Conservation (phyloP, 805 yeast genomes). For the Spathaspora boniae region DNA sequence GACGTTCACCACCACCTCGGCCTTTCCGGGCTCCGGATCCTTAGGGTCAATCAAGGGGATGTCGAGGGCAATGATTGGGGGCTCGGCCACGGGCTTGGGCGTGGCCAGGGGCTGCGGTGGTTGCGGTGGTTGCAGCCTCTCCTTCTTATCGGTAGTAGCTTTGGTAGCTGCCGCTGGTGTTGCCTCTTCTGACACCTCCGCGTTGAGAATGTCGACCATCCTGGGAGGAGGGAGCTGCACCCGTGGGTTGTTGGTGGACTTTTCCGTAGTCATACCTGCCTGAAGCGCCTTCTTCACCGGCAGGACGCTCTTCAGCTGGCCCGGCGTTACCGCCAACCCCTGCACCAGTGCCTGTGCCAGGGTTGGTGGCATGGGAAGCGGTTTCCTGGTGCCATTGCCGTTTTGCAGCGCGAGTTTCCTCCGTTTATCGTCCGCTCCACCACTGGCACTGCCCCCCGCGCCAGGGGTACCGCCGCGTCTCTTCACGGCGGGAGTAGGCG, state of each 20-base stretch:
- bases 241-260: slow-evolving; percentile 11
- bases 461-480: slow-evolving; percentile 13
- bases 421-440: not conserved
- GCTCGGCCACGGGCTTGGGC: slow-evolving; percentile 19
- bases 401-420: slow-evolving; percentile 2
- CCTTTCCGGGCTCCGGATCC: slow-evolving; percentile 53
- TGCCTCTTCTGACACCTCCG: slow-evolving; percentile 3
- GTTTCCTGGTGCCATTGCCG: too few species aligned
- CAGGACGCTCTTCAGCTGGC: slow-evolving; percentile 4
- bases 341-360: slow-evolving; percentile 3
- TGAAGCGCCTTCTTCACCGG: slow-evolving; percentile 7
- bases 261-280: slow-evolving; percentile 18
- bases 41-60: slow-evolving; percentile 47
- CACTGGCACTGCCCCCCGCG: too few species aligned
- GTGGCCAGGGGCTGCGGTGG: slow-evolving; percentile 12
- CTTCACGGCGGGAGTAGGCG: slow-evolving; percentile 13
- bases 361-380: slow-evolving; percentile 1
- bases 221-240: slow-evolving; percentile 21
- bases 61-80: slow-evolving; percentile 53
- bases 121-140: too few species aligned
- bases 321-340: slow-evolving; percentile 1
- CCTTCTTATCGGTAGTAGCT: slow-evolving; percentile 10
- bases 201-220: slow-evolving; percentile 16
- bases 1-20: slow-evolving; percentile 69
- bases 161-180: not conserved